phyloP scores from a whole-genome alignment of 148 eudicot genomes.

The Vaccinium darrowii region DNA sequence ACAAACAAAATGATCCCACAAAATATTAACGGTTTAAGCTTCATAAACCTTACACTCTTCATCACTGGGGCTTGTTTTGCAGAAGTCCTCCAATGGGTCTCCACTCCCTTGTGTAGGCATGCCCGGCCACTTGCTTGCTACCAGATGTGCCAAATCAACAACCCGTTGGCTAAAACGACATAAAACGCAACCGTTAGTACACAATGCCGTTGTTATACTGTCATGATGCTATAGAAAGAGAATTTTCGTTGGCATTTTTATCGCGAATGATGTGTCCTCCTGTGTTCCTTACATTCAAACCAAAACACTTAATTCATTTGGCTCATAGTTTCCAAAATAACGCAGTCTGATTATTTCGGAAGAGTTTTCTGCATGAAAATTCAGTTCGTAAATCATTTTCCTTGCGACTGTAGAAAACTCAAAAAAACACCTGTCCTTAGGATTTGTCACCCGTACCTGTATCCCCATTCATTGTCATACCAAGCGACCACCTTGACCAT shows the following conservation, averaged over 20 bases:
- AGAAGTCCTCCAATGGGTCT: constrained; percentile 92
- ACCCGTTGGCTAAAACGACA: constrained; percentile 71
- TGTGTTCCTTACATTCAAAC: background rate
- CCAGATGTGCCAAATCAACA: constrained; percentile 93
- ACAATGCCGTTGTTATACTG: background rate
- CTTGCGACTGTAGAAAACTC: background rate
- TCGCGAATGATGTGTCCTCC: background rate
- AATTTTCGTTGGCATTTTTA: background rate
- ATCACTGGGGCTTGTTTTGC: constrained; percentile 87
- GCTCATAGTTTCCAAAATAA: background rate
- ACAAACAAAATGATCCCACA: background rate
- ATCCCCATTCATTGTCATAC: constrained; percentile 99
- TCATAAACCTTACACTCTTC: constrained; percentile 97
- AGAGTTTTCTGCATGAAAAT: background rate
- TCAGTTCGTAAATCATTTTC: background rate
- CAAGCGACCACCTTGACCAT: constrained; percentile 99
- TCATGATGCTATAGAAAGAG: background rate
- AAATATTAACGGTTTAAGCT: constrained; percentile 22
- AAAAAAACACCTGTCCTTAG: background rate
- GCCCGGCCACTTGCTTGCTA: constrained; percentile 93
- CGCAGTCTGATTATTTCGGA: background rate
- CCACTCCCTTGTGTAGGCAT: constrained; percentile 53
- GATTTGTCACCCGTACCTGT: constrained; percentile 49
- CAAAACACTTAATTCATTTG: background rate
- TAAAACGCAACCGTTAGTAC: background rate